Base-by-base conservation (phyloP, 441 rosid species). In the Pelargonium fulgidum region DNA sequence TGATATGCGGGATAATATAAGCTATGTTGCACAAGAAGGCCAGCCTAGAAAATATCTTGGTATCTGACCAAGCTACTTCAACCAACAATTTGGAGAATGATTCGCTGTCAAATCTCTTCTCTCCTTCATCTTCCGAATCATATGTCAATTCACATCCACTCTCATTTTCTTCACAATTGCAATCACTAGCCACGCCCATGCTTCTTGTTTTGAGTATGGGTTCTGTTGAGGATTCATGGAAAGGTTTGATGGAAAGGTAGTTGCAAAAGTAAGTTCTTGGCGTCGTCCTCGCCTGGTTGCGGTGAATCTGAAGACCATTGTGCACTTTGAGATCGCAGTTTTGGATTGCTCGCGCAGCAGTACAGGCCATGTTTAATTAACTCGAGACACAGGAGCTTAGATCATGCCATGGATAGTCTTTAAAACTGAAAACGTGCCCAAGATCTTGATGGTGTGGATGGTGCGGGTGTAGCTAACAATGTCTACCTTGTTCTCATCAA, bases 1-100 rank as follows among this genome's bases (percentile, higher is more conserved):
- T 84, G 69, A 89, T 83, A 4, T 78, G 81, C 0, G 86, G 84
- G 75, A 91, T 91, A 68, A 79, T 90, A 81, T 91, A 93, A 50
- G 98, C 96, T 80, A 88, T 80, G 80, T 89, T 93, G 84, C 90
- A 82, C 72, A 91, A 73, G 81, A 89, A 91, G 64, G 96, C 97
- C 48, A 91, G 85, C 77, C 84, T 89, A 54, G 98, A 88, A 80
- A 87, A 81, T 58, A 70, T 81, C 81, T 83, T 86, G 65, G 82
- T 83, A 62, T 91, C 94, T 0, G 91, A 83, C 87, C 84, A 83
- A 12, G 92, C 82, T 5, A 86, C 90, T 36, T 47, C 67, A 65
- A 7, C 73, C 77, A 93, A 75, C 67, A 88, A 78, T 44, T 72
- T 74, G 0, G 87, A 83, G 76, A 93, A 91, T 26, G 87, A 76